These are phyloP conservation scores for Euphorbia peplus DNA, from an alignment of 345 rosid genomes.

Conservation along the genomic window DNA sequence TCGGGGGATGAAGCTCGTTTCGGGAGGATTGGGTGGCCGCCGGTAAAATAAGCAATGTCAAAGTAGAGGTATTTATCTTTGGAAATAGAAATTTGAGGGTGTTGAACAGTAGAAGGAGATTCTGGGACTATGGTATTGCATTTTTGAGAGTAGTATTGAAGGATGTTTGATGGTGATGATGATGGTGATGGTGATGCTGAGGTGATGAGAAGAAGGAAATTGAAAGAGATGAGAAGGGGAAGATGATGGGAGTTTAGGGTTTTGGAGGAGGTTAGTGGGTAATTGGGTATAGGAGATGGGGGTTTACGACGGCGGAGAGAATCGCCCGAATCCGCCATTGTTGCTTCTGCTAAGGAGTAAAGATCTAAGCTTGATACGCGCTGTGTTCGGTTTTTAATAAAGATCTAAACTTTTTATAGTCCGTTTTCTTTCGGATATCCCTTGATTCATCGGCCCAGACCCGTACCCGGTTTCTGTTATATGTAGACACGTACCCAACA, in stretches of 20 bases:
- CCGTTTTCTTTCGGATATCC: no score
- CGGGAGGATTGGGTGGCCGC: constrained; percentile 43
- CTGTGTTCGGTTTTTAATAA: no score
- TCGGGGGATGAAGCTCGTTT: neutral
- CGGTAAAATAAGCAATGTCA: constrained; percentile 43
- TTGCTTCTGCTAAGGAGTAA: neutral
- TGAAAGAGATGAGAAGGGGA: constrained; percentile 10
- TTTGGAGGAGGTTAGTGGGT: constrained; percentile 14
- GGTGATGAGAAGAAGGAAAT: constrained; percentile 17
- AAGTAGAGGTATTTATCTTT: constrained; percentile 28
- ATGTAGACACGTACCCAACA: no score
- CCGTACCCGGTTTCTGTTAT: no score
- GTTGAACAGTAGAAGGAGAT: constrained; percentile 27
- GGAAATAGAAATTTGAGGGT: constrained; percentile 13
- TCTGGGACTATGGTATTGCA: constrained; percentile 51
- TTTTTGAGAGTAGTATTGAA: constrained; percentile 39
- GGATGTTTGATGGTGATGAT: constrained; percentile 19
- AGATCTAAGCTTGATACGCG: no score
- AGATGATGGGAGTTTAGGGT: constrained; percentile 5
- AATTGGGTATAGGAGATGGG: neutral
- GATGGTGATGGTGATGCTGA: constrained; percentile 15
- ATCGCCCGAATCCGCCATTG: constrained; percentile 4
- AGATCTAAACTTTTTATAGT: no score
- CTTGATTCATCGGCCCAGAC: no score
- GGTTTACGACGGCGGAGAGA: neutral